A percentile compares a stretch with the other conserved stretches of the same genome.
These are phyloP conservation scores for Tetrapisispora fleetii DNA, from an alignment of 805 yeast species.

Conservation along the genomic window DNA sequence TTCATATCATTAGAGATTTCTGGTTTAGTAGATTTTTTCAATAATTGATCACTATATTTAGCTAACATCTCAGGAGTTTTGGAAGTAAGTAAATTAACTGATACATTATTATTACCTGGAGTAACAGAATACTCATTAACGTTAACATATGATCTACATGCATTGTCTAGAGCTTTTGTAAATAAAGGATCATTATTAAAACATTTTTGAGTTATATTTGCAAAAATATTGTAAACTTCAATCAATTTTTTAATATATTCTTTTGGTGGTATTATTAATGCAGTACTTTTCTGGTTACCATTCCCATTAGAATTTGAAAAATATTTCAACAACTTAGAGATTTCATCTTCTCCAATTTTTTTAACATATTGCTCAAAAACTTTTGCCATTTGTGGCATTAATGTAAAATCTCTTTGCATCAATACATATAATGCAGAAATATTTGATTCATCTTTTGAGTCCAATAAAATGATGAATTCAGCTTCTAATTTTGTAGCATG, in stretches of 20 bases:
- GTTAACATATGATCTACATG: constrained; percentile 79
- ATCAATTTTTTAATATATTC: constrained; percentile 70
- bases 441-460: constrained; percentile 49
- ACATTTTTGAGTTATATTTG: constrained; percentile 24
- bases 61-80: constrained; percentile 89
- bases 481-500: constrained; percentile 69
- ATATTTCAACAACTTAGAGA: constrained; percentile 15
- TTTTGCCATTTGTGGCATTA: constrained; percentile 68
- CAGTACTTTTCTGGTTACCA: constrained; percentile 27
- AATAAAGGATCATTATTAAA: constrained; percentile 65
- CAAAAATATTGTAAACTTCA: constrained; percentile 55
- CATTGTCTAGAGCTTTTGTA: constrained; percentile 80
- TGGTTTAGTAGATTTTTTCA: constrained; percentile 66
- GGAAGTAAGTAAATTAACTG: constrained; percentile 34
- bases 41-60: constrained; percentile 72
- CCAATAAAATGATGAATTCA: constrained; percentile 68
- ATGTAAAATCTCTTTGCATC: constrained; percentile 66
- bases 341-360: constrained; percentile 40
- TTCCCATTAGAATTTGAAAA: constrained; percentile 26
- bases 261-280: constrained; percentile 40
- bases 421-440: constrained; percentile 68
- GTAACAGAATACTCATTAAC: constrained; percentile 70
- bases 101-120: constrained; percentile 36
- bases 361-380: constrained; percentile 66
- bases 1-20: constrained; percentile 64